Base-by-base conservation (phyloP, 108 stramenopile genomes). In the Skeletonema menzelii region DNA sequence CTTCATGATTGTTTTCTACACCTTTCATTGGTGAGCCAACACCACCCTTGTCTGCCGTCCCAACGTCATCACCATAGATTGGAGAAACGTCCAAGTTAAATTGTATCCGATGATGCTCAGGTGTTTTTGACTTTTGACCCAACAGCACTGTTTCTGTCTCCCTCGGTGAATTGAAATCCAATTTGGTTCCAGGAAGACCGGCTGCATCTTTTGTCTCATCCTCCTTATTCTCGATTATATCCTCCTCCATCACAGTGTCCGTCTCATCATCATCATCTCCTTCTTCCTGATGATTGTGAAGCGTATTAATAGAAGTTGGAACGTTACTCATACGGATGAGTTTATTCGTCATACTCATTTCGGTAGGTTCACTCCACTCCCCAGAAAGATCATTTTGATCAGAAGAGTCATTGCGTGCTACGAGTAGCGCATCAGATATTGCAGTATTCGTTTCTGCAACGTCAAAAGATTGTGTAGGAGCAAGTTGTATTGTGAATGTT, bases 101-200 rank as follows among this genome's bases (percentile, higher is more conserved):
- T 66, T 56, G 57, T 34, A 73, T 72, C 24, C 68, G 60, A 31
- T 69, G 68, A 46, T 69, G 57, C 20, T 61, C 73, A 17, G 56
- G 27, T 40, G 67, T 42, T 34, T 55, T 38, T 30, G 65, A 69
- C 24, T 27, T 70, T 30, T 27, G 22, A 47, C 20, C 26, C 63
- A 22, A 8, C 62, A 65, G 14, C 24, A 27, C 42, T n/a, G n/a
- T n/a, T 24, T 65, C 42, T 24, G 59, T 27, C n/a, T 60, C 69
- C 30, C 56, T 56, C 11, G 40, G 17, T 64, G 83, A 75, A 53
- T 86, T 88, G 44, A 90, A 89, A 82, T 88, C 86, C 64, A 92
- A 75, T 65, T 84, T 82, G 30, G 87, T 88, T 32, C 90, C 72
- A 30, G 76, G 58, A 17, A 84, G 44, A 58, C 66, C 46, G 7